A percentile compares a stretch with the other conserved stretches of the same genome.
These are phyloP conservation scores for Trypanosoma scelopori DNA, from an alignment of 208 protist species.

Conservation along the genomic window DNA sequence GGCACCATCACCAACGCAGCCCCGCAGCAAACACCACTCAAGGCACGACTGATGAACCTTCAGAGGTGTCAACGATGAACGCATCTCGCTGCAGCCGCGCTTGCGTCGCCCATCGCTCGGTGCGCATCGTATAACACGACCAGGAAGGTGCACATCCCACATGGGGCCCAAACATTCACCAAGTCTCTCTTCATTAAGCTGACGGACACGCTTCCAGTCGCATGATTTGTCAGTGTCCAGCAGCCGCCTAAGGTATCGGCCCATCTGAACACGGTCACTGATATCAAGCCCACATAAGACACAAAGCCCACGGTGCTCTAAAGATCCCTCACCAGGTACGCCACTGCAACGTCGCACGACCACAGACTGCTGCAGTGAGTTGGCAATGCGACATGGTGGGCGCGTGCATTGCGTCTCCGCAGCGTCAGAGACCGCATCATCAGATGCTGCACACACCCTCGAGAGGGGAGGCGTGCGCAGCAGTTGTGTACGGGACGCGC, in stretches of 20 bases:
- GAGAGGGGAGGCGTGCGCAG: constrained; percentile 11
- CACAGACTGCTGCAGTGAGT: not conserved
- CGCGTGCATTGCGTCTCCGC: constrained; percentile 9
- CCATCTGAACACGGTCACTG: constrained; percentile 39
- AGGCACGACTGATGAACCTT: constrained; percentile 75
- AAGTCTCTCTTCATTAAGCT: constrained; percentile 52
- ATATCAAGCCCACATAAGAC: constrained; percentile 69
- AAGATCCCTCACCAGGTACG: not conserved
- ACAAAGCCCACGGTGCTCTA: constrained; percentile 36
- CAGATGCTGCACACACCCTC: too few relatives aligned
- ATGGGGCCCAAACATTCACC: constrained; percentile 55
- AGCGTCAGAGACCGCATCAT: not conserved
- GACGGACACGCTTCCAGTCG: constrained; percentile 37
- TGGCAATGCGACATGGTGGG: not conserved
- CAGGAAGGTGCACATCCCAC: constrained; percentile 43
- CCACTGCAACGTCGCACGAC: not conserved
- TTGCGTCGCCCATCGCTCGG: not conserved
- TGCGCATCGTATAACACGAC: not conserved
- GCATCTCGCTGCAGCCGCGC: not conserved
- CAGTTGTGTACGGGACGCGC: constrained; percentile 2
- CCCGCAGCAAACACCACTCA: constrained; percentile 62
- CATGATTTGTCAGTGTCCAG: constrained; percentile 41
- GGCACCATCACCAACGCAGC: not conserved
- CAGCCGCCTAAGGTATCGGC: constrained; percentile 42
- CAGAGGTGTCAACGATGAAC: not conserved